These are phyloP conservation scores for Didymellaceae sp. DNA, from an alignment of 2,329 filamentous ascomycete species.

Conservation along the genomic window DNA sequence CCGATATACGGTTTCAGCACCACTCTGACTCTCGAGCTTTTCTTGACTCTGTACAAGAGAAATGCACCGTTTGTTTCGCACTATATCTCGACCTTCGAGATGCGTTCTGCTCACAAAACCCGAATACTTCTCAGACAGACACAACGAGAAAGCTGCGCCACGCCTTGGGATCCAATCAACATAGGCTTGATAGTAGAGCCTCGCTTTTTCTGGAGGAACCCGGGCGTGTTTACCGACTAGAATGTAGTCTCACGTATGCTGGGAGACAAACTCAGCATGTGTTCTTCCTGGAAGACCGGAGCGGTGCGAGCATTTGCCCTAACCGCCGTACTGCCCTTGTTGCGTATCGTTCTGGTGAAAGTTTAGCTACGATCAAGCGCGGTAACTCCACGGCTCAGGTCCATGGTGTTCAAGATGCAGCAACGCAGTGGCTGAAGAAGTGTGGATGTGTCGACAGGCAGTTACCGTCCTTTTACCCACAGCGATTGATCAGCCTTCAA, in stretches of 20 bases:
- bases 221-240: too few relatives aligned
- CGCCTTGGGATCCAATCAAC: too few relatives aligned
- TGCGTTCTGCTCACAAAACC: too few relatives aligned
- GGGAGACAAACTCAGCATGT: neutral
- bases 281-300: neutral
- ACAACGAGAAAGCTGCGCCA: too few relatives aligned
- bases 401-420: neutral
- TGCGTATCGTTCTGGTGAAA: too few relatives aligned
- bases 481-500: neutral
- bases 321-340: neutral
- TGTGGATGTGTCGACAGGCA: neutral
- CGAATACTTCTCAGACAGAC: too few relatives aligned
- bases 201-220: too few relatives aligned
- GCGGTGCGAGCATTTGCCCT: neutral
- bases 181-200: too few relatives aligned
- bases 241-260: neutral
- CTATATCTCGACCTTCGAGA: too few relatives aligned
- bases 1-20: neutral
- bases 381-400: neutral
- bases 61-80: too few relatives aligned
- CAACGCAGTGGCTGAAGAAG: neutral
- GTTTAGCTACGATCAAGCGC: neutral
- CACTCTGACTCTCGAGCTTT: too few relatives aligned
- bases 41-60: too few relatives aligned
- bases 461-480: neutral